These are phyloP conservation scores for Calocera viscosa DNA, from an alignment of 768 basidiomycete genomes.

Conservation along the genomic window DNA sequence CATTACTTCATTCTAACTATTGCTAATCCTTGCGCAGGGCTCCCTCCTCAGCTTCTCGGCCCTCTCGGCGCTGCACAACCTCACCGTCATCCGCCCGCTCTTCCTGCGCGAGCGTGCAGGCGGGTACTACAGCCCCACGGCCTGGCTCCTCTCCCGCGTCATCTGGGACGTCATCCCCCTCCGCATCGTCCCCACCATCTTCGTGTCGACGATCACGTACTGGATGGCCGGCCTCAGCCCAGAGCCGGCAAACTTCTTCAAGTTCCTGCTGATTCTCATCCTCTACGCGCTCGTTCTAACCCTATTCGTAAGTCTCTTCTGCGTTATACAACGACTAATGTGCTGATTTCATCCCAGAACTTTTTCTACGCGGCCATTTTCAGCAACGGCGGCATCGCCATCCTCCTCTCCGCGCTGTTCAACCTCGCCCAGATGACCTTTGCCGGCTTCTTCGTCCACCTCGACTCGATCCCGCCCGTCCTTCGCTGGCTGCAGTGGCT, in stretches of 20 bases:
- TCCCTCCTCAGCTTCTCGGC: conserved; percentile 84
- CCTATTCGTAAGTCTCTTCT: conserved; percentile 49
- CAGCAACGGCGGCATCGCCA: conserved; percentile 78
- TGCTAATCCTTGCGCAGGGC: conserved; percentile 38
- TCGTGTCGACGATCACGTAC: conserved; percentile 77
- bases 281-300: conserved; percentile 78
- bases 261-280: conserved; percentile 81
- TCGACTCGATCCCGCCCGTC: conserved; percentile 72
- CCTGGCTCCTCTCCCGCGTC: conserved; percentile 83
- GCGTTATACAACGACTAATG: neutral
- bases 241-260: conserved; percentile 78
- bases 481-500: conserved; percentile 90
- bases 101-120: conserved; percentile 84
- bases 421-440: conserved; percentile 45
- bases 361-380: conserved; percentile 79
- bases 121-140: conserved; percentile 75
- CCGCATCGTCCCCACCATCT: conserved; percentile 75
- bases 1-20: neutral
- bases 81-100: conserved; percentile 69
- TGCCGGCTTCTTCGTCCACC: conserved; percentile 87
- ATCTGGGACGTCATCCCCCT: conserved; percentile 83
- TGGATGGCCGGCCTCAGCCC: conserved; percentile 89
- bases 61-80: conserved; percentile 78
- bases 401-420: conserved; percentile 57
- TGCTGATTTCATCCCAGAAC: conserved; percentile 36